Conservation (phyloP, 2,329 filamentous ascomycete genomes). For the Penicillium sp. region DNA sequence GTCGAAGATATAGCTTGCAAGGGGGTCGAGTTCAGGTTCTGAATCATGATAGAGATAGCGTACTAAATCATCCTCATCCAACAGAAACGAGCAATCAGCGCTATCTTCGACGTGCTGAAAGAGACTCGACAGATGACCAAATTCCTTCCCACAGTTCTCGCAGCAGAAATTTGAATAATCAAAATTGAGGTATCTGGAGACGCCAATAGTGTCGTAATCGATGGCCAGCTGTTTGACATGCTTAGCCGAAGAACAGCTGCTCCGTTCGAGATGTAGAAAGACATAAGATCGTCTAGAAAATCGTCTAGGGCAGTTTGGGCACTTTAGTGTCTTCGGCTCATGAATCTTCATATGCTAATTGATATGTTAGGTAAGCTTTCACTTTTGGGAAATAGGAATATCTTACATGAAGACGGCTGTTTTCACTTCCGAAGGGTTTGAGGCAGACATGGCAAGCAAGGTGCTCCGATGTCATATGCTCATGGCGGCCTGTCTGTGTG, state of each 20-base stretch:
- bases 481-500: background rate
- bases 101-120: background rate
- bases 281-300: background rate
- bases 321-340: background rate
- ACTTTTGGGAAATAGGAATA: background rate
- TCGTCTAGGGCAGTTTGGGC: background rate
- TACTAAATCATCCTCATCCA: background rate
- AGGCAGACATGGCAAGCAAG: background rate
- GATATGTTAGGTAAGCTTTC: background rate
- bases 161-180: background rate
- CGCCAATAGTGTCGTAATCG: rapidly evolving
- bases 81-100: background rate
- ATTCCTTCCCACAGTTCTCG: background rate
- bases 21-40: background rate
- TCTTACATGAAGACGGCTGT: background rate
- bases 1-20: background rate
- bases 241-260: background rate
- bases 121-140: background rate
- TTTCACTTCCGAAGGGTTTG: background rate
- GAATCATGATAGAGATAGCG: background rate
- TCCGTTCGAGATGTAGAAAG: background rate
- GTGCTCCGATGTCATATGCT: background rate
- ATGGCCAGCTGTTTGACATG: background rate
- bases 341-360: background rate
- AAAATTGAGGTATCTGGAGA: background rate